Conservation (phyloP, 2,329 filamentous ascomycete genomes). For the Coniochaeta pulveracea region DNA sequence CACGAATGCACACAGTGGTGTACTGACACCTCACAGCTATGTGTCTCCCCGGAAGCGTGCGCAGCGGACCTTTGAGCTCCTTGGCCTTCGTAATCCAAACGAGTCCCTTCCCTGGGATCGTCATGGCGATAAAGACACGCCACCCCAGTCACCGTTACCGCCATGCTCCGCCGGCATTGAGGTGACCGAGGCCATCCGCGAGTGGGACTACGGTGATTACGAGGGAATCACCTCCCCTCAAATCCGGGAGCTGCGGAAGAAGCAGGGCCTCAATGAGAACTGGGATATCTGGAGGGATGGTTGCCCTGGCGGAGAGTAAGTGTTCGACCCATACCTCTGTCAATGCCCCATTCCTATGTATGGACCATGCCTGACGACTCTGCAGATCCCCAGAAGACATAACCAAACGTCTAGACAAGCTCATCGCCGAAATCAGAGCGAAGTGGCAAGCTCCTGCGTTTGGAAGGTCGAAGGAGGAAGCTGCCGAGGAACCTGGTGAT, state of each 20-base stretch:
- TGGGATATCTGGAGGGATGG: conserved; percentile 93
- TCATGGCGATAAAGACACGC: conserved; percentile 28
- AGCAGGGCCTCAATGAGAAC: conserved; percentile 41
- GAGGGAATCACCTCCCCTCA: conserved; percentile 66
- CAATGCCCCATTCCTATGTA: too few relatives aligned
- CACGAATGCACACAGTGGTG: too few relatives aligned
- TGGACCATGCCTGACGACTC: background rate
- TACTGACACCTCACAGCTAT: conserved; percentile 43
- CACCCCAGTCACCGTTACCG: conserved; percentile 18
- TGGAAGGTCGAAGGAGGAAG: conserved; percentile 30
- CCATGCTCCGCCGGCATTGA: conserved; percentile 53
- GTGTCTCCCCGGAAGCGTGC: conserved; percentile 79
- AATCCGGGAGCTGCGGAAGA: conserved; percentile 47
- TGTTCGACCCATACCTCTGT: conserved; percentile 11
- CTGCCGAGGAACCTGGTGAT: conserved; percentile 32
- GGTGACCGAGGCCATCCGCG: conserved; percentile 61
- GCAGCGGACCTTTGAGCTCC: conserved; percentile 80
- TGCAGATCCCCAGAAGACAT: conserved; percentile 63
- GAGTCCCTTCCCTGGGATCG: conserved; percentile 60
- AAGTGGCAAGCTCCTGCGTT: conserved; percentile 55
- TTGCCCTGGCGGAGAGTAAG: conserved; percentile 73
- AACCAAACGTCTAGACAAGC: conserved; percentile 56
- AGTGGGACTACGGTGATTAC: conserved; percentile 85
- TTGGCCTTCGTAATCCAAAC: conserved; percentile 56
- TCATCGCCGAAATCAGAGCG: conserved; percentile 65